These are phyloP conservation scores for Aureobasidium sp. DNA, from an alignment of 2,329 filamentous ascomycete species.

Conservation along the genomic window DNA sequence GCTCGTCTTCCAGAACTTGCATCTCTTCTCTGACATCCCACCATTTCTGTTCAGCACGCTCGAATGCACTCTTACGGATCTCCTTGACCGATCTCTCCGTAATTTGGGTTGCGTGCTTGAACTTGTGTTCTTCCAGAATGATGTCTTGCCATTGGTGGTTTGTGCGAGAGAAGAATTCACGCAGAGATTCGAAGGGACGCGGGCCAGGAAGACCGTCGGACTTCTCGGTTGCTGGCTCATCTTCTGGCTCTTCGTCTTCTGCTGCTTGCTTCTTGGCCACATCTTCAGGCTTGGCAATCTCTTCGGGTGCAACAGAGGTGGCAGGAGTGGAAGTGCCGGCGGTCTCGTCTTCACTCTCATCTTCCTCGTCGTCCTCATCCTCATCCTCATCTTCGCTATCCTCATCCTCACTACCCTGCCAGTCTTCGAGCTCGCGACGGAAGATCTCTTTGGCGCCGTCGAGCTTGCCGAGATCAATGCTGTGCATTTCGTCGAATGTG, in stretches of 20 bases:
- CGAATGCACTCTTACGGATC: conserved; percentile 83
- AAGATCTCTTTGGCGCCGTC: conserved; percentile 92
- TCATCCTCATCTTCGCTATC: conserved; percentile 42
- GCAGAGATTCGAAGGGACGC: conserved; percentile 77
- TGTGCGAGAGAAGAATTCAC: conserved; percentile 87
- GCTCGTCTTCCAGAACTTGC: conserved; percentile 82
- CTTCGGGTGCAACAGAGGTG: conserved; percentile 34
- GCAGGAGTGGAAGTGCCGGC: conserved; percentile 39
- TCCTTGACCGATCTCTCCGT: conserved; percentile 76
- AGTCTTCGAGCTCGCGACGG: conserved; percentile 75
- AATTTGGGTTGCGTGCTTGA: conserved; percentile 53
- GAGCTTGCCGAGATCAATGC: conserved; percentile 86
- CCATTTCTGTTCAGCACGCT: conserved; percentile 92
- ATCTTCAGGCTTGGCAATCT: conserved; percentile 16
- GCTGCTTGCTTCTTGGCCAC: conserved; percentile 41
- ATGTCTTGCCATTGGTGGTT: conserved; percentile 86
- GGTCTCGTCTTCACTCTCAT: conserved; percentile 33
- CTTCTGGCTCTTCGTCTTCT: conserved; percentile 34
- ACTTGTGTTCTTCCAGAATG: conserved; percentile 65
- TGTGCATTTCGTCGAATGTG: conserved; percentile 91
- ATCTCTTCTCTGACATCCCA: conserved; percentile 98
- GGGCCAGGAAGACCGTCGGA: conserved; percentile 69
- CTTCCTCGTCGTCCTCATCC: conserved; percentile 46
- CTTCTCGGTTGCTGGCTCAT: conserved; percentile 39
- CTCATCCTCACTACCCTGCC: conserved; percentile 51